Conservation (phyloP, 768 basidiomycete species). For the Tricholoma furcatifolium region DNA sequence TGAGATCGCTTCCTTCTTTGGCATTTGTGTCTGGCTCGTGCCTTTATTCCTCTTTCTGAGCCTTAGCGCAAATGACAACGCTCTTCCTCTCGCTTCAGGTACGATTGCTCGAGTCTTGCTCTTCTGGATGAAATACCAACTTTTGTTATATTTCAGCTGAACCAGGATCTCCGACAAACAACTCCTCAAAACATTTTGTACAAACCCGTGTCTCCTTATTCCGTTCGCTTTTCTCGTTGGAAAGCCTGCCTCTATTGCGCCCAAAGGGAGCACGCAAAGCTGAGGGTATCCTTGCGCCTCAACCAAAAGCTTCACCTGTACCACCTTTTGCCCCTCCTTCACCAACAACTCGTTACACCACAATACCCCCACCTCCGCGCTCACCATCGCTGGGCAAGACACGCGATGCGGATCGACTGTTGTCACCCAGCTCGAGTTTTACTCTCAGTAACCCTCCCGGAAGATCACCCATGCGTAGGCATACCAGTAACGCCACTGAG, state of each 20-base stretch:
- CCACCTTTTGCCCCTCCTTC: slow-evolving; percentile 31
- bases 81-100: slow-evolving; percentile 75
- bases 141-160: slow-evolving; percentile 25
- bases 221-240: slow-evolving; percentile 57
- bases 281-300: slow-evolving; percentile 73
- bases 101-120: slow-evolving; percentile 1
- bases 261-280: slow-evolving; percentile 43
- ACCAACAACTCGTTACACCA: slow-evolving; percentile 22
- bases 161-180: slow-evolving; percentile 38
- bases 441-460: slow-evolving; percentile 43
- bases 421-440: slow-evolving; percentile 30
- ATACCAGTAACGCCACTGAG: slow-evolving; percentile 17
- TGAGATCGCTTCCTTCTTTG: slow-evolving; percentile 84
- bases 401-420: slow-evolving; percentile 34
- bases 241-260: slow-evolving; percentile 40
- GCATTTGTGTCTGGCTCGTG: slow-evolving; percentile 81
- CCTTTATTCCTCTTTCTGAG: slow-evolving; percentile 95
- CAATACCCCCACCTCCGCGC: slow-evolving; percentile 29
- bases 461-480: slow-evolving; percentile 23
- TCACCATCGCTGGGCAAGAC: slow-evolving; percentile 31
- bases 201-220: slow-evolving; percentile 57
- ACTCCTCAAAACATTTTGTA: slow-evolving; percentile 22
- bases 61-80: slow-evolving; percentile 95
- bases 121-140: neutral
- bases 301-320: slow-evolving; percentile 41